These are phyloP conservation scores for Filosporella fistucella DNA, from an alignment of 495 filamentous ascomycete genomes.

Conservation along the genomic window DNA sequence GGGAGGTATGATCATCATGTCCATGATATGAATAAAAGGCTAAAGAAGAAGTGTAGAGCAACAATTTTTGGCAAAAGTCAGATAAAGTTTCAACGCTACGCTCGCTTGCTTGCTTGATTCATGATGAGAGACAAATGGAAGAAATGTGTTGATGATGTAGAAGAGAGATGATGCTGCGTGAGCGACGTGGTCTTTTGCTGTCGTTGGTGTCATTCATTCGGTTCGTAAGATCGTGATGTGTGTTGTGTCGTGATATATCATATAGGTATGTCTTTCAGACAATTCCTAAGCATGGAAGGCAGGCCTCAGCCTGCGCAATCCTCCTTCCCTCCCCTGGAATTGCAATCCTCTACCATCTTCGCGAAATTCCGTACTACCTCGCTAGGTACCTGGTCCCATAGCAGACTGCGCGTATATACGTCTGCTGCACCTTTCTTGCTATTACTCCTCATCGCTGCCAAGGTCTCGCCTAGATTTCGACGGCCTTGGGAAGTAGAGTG, in stretches of 20 bases:
- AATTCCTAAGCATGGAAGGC: too few relatives aligned
- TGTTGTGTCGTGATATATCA: too few relatives aligned
- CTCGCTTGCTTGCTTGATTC: slow-evolving; percentile 37
- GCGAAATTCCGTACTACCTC: slow-evolving; percentile 92
- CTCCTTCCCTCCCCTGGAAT: slow-evolving; percentile 15
- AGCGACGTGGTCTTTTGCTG: slow-evolving; percentile 25
- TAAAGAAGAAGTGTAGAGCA: too few relatives aligned
- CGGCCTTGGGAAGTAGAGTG: slow-evolving; percentile 49
- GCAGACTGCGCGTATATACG: slow-evolving; percentile 86
- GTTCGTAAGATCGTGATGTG: too few relatives aligned
- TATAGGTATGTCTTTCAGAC: too few relatives aligned
- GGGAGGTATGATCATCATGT: too few relatives aligned
- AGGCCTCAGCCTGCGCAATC: slow-evolving; percentile 14
- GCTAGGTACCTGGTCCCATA: slow-evolving; percentile 89
- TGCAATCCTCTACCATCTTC: slow-evolving; percentile 69
- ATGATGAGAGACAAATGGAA: slow-evolving; percentile 23
- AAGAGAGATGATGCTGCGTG: slow-evolving; percentile 27
- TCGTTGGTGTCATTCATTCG: too few relatives aligned
- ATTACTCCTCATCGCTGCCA: slow-evolving; percentile 70
- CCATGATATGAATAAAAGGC: too few relatives aligned
- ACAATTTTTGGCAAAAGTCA: slow-evolving; percentile 2
- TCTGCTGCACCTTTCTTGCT: slow-evolving; percentile 68
- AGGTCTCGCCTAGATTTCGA: slow-evolving; percentile 75
- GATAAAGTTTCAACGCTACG: slow-evolving; percentile 24
- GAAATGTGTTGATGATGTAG: too few relatives aligned